Evolutionary conservation across 1,284 basidiomycete species (phyloP).

Genomic region (Ustilago shanxiensis): DNA sequence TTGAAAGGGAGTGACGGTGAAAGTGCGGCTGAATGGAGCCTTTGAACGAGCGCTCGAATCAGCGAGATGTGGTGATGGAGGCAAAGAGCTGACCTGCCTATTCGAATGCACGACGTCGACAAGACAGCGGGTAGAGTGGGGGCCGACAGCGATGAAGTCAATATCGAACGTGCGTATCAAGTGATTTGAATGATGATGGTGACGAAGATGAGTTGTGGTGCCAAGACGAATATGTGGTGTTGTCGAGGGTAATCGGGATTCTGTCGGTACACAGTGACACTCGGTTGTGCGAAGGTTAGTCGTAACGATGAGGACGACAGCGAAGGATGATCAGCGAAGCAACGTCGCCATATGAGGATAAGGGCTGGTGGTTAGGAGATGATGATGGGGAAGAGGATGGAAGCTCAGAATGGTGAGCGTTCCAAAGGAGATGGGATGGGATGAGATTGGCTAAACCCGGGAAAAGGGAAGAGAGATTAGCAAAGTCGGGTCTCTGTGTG

Average conservation of each 20-base stretch:
- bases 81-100: slow-evolving; percentile 2
- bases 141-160: background rate
- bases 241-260: background rate
- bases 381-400: background rate
- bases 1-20: background rate
- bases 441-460: background rate
- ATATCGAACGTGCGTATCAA: background rate
- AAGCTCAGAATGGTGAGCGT: slow-evolving; percentile 8
- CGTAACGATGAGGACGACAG: slow-evolving; percentile 28
- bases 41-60: background rate
- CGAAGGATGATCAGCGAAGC: slow-evolving; percentile 24
- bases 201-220: background rate
- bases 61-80: slow-evolving; percentile 9
- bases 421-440: background rate
- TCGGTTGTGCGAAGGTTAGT: background rate
- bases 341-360: slow-evolving; percentile 21
- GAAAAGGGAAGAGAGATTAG: background rate
- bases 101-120: background rate
- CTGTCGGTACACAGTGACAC: background rate
- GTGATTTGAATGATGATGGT: background rate
- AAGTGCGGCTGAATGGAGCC: slow-evolving; percentile 49
- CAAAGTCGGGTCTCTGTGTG: slow-evolving; percentile 2
- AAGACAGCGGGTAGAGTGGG: slow-evolving; percentile 3
- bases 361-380: background rate
- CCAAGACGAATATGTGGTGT: background rate